Evolutionary conservation across 148 eudicot species (phyloP), one percentile per base, ranked within the genome.

Genomic region (Rhododendron mucronatum): DNA sequence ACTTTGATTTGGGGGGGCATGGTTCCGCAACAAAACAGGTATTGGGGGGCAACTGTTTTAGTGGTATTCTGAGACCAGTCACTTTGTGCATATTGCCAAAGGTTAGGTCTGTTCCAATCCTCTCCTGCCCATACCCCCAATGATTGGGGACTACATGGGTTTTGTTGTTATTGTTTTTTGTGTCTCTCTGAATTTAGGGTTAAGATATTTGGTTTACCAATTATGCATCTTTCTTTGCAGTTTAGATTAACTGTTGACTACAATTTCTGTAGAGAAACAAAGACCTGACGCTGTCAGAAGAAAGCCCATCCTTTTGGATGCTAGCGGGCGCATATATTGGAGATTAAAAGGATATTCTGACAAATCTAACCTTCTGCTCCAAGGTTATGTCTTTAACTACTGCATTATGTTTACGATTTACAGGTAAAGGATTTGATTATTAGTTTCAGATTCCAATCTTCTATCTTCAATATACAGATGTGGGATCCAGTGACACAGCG

Each of bases 261-360:
- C 69, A 5, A 81, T 78, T 57, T 84, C 35, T 87, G 53, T 83
- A 95, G 98, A 86, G 83, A 90, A 91, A 65, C 89, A 53, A 78
- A 86, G 87, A 73, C 87, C 91, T 23, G 91, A 91, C 84, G 93
- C 95, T 86, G 86, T 93, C 30, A 91, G 99, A 87, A 92, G 91
- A 61, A 91, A 92, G 65, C 93, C 97, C 39, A 80, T 91, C 59
- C 71, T 91, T 87, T 55, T 88, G 84, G 94, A 86, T 71, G 81
- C 57, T 69, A 78, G 87, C 28, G 98, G 99, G 71, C 88, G 51
- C 87, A 89, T 79, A 41, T 93, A 78, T 83, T 96, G 97, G 97
- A 94, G 88, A 88, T 88, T 96, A 61, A 92, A 90, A 50, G 85
- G 93, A 81, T 88, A 75, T 81, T 81, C 81, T 86, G 84, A 86